Percentiles rank a stretch among this genome's conserved stretches.
Conservation (phyloP, 129 eudicot species). For the Chrysanthemum lavandulifolium region DNA sequence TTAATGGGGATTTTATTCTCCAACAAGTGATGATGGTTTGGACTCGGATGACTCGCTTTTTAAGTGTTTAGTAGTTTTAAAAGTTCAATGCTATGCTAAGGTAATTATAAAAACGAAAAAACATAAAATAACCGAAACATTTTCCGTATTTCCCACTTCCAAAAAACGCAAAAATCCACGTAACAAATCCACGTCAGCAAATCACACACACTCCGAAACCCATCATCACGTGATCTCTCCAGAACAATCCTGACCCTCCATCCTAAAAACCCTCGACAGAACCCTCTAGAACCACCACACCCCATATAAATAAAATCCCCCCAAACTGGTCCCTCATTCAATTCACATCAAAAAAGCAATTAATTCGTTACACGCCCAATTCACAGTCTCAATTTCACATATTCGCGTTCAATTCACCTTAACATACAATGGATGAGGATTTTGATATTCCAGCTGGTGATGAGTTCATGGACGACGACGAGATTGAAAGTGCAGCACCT, state of each 20-base stretch:
- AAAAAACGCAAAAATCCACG: neutral
- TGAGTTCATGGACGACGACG: conserved; percentile 44
- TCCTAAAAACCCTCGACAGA: neutral
- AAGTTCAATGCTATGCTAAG: no score
- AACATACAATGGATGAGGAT: conserved; percentile 69
- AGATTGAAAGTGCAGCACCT: conserved; percentile 29
- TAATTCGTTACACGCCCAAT: neutral
- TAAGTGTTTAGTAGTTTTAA: no score
- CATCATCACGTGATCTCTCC: conserved; percentile 42
- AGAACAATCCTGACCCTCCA: conserved; percentile 55
- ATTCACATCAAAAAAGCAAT: neutral
- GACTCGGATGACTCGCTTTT: no score
- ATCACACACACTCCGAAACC: conserved; percentile 21
- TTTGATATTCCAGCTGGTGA: conserved; percentile 74
- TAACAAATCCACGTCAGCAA: neutral
- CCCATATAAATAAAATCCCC: conserved; percentile 44
- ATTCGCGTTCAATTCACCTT: neutral
- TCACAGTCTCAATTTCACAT: neutral
- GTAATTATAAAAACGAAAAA: no score
- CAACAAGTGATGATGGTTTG: no score
- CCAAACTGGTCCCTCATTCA: neutral
- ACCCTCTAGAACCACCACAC: conserved; percentile 57
- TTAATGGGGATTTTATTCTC: no score
- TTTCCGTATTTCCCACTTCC: neutral
- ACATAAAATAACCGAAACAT: neutral